A percentile compares a stretch with the other conserved stretches of the same genome.
These are phyloP conservation scores for Chlorella ohadii DNA, from an alignment of 139 green algal species.

Conservation along the genomic window DNA sequence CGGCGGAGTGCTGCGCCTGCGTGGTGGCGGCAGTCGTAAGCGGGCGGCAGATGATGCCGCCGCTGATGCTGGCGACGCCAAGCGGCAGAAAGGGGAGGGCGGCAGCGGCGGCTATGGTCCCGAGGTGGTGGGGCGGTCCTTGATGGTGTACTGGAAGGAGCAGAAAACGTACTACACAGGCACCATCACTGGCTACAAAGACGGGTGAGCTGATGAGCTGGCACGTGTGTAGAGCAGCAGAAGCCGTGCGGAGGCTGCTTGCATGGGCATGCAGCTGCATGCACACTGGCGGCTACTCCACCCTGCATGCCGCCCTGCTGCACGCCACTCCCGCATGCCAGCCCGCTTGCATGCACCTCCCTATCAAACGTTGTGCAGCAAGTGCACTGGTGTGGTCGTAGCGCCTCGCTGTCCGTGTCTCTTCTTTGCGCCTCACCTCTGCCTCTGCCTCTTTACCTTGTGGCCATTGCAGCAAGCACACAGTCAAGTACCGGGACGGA, in stretches of 20 bases:
- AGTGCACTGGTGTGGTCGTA: no score
- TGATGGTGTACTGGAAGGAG: slow-evolving; percentile 45
- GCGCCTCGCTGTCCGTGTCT: no score
- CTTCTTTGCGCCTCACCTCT: no score
- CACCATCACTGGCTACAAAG: background rate
- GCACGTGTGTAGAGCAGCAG: no score
- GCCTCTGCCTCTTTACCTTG: background rate
- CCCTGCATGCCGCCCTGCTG: no score
- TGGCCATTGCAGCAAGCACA: slow-evolving; percentile 29
- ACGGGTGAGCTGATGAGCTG: slow-evolving; percentile 26
- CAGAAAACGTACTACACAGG: slow-evolving; percentile 39
- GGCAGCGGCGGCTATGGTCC: background rate
- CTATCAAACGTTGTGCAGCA: no score
- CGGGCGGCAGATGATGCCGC: background rate
- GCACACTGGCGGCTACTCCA: no score
- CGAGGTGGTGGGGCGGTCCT: slow-evolving; percentile 14
- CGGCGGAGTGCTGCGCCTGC: slow-evolving; percentile 28
- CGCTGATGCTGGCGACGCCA: background rate
- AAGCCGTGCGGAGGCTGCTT: no score
- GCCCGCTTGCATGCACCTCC: no score
- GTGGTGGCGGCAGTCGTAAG: slow-evolving; percentile 13
- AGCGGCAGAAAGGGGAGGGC: background rate
- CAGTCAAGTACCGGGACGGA: slow-evolving; percentile 14
- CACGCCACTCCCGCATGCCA: no score
- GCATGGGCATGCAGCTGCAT: no score